Conservation (phyloP, 345 rosid genomes). For the Dimocarpus longan region DNA sequence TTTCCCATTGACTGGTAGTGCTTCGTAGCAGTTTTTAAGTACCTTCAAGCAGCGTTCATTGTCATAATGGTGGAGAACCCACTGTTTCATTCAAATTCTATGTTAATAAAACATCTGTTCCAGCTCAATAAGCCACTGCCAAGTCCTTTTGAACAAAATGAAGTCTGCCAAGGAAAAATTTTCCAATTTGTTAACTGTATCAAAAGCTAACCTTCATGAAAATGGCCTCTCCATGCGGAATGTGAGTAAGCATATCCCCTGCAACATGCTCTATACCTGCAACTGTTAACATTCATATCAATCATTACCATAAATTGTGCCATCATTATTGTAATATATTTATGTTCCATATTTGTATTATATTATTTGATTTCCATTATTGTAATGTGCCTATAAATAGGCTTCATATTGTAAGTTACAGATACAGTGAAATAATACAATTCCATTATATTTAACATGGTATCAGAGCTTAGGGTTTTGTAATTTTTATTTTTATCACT, state of each 20-base stretch:
- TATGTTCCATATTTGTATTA: too few species aligned
- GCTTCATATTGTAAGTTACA: too few species aligned
- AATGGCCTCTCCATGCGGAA: constrained; percentile 68
- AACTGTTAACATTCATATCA: too few species aligned
- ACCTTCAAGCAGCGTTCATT: constrained; percentile 46
- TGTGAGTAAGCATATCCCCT: constrained; percentile 43
- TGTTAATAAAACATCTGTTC: not conserved
- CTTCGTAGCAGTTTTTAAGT: constrained; percentile 45
- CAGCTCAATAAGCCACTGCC: not conserved
- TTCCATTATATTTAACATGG: too few species aligned
- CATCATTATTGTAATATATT: too few species aligned
- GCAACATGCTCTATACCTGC: constrained; percentile 43
- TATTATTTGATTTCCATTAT: too few species aligned
- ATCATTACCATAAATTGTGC: too few species aligned
- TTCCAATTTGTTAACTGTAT: not conserved
- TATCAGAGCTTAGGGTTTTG: too few species aligned
- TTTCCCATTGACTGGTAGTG: constrained; percentile 46
- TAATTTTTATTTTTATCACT: too few species aligned
- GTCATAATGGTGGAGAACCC: constrained; percentile 48
- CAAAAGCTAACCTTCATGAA: constrained; percentile 61
- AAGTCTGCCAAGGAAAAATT: too few species aligned
- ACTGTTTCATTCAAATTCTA: constrained; percentile 29
- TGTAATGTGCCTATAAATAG: too few species aligned
- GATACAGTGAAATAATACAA: too few species aligned
- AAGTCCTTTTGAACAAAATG: not conserved